phyloP scores from a whole-genome alignment of 2,329 filamentous ascomycete genomes.

The Fusarium sulawesiense region DNA sequence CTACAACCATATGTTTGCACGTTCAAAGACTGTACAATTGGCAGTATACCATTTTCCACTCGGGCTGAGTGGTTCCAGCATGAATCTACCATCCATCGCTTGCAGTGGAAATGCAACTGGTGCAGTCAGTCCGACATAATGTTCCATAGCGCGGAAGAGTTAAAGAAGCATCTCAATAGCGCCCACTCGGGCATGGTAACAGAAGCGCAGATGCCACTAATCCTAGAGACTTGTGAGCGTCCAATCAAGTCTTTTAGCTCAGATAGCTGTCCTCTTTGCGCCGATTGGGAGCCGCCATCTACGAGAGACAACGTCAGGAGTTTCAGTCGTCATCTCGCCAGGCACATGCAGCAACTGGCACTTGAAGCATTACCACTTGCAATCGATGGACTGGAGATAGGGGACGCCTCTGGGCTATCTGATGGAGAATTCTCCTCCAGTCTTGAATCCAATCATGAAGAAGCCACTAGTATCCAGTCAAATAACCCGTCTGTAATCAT shows the following conservation, averaged over 20 bases:
- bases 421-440: fast-evolving
- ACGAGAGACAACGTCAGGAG: neutral
- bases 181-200: neutral
- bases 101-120: neutral
- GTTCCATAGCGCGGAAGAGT: fast-evolving
- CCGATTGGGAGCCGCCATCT: neutral
- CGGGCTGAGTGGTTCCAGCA: neutral
- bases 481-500: too few species aligned
- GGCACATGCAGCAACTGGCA: neutral
- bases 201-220: fast-evolving
- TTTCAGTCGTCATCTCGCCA: neutral
- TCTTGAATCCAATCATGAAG: too few species aligned
- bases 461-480: fast-evolving
- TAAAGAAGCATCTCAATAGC: neutral
- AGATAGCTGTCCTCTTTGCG: neutral
- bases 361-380: neutral
- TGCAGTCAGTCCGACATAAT: fast-evolving
- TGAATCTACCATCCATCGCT: neutral
- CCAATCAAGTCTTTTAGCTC: fast-evolving
- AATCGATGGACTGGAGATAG: neutral
- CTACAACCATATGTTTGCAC: neutral
- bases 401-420: fast-evolving
- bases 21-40: neutral
- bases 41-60: fast-evolving
- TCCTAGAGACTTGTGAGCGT: neutral